phyloP scores from a whole-genome alignment of 371 early-diverging fungal species.

The Coemansia sp. region DNA sequence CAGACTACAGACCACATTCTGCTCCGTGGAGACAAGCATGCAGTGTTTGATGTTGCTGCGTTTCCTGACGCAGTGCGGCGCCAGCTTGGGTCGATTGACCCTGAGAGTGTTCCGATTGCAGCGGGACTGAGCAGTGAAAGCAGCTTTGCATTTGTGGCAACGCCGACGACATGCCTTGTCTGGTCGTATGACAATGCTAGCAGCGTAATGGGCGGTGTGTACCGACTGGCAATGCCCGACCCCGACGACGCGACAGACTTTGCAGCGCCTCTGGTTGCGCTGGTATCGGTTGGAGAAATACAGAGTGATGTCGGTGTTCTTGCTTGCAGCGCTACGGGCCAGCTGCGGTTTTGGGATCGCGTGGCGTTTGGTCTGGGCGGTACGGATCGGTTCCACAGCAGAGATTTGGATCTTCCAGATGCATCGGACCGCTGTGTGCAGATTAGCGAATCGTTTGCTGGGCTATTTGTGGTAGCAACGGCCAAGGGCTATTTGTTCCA shows the following conservation, averaged over 20 bases:
- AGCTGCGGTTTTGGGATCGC: slow-evolving; percentile 47
- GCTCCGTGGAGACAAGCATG: slow-evolving; percentile 34
- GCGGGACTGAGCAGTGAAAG: slow-evolving; percentile 17
- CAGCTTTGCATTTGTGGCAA: slow-evolving; percentile 38
- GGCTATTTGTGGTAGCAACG: slow-evolving; percentile 31
- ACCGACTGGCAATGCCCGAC: slow-evolving; percentile 33
- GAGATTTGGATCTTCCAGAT: slow-evolving; percentile 8
- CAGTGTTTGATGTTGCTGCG: slow-evolving; percentile 23
- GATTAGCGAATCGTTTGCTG: slow-evolving; percentile 16
- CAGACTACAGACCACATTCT: slow-evolving; percentile 7
- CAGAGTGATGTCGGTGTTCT: slow-evolving; percentile 42
- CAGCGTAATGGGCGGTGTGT: slow-evolving; percentile 11
- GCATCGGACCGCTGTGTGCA: slow-evolving; percentile 19
- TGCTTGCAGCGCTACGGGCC: slow-evolving; percentile 29
- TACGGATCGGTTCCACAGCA: slow-evolving; percentile 19
- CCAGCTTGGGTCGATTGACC: slow-evolving; percentile 11
- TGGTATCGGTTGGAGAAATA: slow-evolving; percentile 15
- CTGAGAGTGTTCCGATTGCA: slow-evolving; percentile 8
- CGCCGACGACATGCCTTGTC: slow-evolving; percentile 27
- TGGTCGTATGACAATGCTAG: slow-evolving; percentile 24
- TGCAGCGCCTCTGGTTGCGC: slow-evolving; percentile 31
- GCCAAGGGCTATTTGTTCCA: slow-evolving; percentile 26
- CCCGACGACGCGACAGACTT: neutral
- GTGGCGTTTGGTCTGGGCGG: slow-evolving; percentile 50
- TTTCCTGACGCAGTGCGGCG: slow-evolving; percentile 24